Evolutionary conservation across 1,139 yeast genomes (phyloP).

Genomic region (Zygotorulaspora mrakii): DNA sequence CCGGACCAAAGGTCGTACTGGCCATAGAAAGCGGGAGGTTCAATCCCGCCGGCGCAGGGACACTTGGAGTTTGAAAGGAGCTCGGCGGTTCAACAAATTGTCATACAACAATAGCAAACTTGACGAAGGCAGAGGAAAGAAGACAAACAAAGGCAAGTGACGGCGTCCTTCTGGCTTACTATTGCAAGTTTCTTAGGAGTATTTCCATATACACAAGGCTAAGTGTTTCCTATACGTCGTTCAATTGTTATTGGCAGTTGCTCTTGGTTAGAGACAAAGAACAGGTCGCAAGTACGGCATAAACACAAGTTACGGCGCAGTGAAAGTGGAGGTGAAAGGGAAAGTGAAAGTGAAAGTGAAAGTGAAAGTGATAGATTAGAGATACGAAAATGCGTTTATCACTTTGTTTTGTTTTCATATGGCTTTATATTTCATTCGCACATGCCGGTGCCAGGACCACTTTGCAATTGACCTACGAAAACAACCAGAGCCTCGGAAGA

Average conservation of each 20-base stretch:
- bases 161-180: too few species aligned
- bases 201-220: too few species aligned
- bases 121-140: background rate
- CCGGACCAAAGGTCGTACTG: too few species aligned
- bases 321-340: background rate
- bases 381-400: conserved; percentile 1
- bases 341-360: background rate
- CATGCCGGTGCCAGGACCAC: conserved; percentile 2
- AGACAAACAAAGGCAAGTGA: background rate
- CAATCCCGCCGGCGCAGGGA: background rate
- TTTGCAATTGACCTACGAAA: background rate
- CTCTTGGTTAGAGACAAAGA: too few species aligned
- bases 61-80: background rate
- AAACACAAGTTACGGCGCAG: too few species aligned
- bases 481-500: conserved; percentile 4
- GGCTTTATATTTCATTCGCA: background rate
- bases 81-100: conserved; percentile 2
- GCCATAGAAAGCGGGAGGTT: too few species aligned
- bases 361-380: too few species aligned
- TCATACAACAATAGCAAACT: background rate
- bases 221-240: too few species aligned
- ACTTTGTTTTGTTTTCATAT: background rate
- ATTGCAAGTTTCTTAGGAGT: too few species aligned
- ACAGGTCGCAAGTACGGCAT: too few species aligned
- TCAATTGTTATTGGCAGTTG: too few species aligned